Conservation (phyloP, 1,284 basidiomycete genomes). For the Irpex sp. region DNA sequence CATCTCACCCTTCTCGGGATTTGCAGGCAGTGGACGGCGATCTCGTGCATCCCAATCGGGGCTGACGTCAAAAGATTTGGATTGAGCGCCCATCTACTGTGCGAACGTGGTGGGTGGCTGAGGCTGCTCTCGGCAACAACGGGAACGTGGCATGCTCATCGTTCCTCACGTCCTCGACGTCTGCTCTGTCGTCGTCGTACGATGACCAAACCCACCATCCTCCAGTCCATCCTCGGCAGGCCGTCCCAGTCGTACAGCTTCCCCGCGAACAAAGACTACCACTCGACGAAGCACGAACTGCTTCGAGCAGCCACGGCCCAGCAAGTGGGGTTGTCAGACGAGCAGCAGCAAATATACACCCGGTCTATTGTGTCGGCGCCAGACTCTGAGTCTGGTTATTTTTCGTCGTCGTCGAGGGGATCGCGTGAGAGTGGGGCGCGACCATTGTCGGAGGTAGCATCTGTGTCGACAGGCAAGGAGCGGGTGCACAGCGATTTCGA, state of each 20-base stretch:
- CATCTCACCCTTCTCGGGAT: background rate
- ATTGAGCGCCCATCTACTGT: background rate
- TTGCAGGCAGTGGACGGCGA: background rate
- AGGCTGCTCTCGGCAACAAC: background rate
- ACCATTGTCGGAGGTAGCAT: constrained; percentile 5
- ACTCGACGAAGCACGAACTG: constrained; percentile 42
- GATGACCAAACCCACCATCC: constrained; percentile 55
- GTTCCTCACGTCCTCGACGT: constrained; percentile 12
- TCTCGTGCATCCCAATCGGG: background rate
- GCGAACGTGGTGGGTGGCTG: constrained; percentile 3
- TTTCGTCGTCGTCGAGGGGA: constrained; percentile 33
- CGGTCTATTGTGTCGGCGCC: constrained; percentile 7
- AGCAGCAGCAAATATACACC: background rate
- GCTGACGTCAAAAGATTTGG: constrained; percentile 7
- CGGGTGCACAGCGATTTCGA: constrained; percentile 3
- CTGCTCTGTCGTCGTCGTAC: constrained; percentile 10
- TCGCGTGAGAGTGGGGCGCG: constrained; percentile 6
- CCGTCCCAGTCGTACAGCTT: constrained; percentile 56
- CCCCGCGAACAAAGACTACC: constrained; percentile 42
- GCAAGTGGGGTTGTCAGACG: constrained; percentile 1
- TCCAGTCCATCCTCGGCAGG: constrained; percentile 51
- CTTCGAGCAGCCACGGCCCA: constrained; percentile 20
- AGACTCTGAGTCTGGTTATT: constrained; percentile 8
- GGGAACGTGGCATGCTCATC: constrained; percentile 16
- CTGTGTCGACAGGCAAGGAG: background rate